Conservation (phyloP, 2,329 filamentous ascomycete species). For the Mariannaea sp. region DNA sequence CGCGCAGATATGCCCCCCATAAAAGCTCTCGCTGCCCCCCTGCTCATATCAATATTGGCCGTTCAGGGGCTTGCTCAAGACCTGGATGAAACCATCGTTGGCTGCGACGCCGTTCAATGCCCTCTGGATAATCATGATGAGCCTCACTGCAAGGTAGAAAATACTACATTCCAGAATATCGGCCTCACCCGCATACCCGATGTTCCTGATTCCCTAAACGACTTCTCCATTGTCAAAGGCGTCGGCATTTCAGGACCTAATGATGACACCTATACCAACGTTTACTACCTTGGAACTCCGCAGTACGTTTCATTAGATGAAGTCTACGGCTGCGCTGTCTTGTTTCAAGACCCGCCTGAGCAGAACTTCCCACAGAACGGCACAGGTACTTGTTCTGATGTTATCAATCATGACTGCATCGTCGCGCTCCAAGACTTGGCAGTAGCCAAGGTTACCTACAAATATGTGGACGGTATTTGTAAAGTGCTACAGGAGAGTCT, state of each 20-base stretch:
- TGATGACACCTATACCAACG: not conserved
- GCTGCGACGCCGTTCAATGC: slow-evolving; percentile 1
- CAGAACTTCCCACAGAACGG: not conserved
- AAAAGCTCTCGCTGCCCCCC: not conserved
- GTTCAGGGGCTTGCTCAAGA: not conserved
- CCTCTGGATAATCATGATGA: not conserved
- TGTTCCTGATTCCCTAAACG: not conserved
- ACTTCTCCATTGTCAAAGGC: slow-evolving; percentile 6
- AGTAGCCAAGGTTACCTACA: not conserved
- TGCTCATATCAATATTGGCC: not conserved
- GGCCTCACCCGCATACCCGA: slow-evolving; percentile 2
- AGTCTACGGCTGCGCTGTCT: not conserved
- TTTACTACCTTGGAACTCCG: slow-evolving; percentile 2
- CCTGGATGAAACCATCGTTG: slow-evolving; percentile 1
- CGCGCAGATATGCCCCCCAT: not conserved
- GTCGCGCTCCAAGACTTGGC: slow-evolving; percentile 1
- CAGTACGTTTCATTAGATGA: not conserved
- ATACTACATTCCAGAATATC: slow-evolving; percentile 3
- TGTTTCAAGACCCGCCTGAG: slow-evolving; percentile 1
- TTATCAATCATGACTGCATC: slow-evolving; percentile 1
- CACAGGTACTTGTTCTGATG: not conserved
- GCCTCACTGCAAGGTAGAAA: slow-evolving; percentile 3
- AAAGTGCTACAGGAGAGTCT: not conserved
- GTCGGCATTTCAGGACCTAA: not conserved
- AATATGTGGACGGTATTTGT: not conserved